Evolutionary conservation across 768 basidiomycete genomes (phyloP).

Genomic region (Mycena maculata): DNA sequence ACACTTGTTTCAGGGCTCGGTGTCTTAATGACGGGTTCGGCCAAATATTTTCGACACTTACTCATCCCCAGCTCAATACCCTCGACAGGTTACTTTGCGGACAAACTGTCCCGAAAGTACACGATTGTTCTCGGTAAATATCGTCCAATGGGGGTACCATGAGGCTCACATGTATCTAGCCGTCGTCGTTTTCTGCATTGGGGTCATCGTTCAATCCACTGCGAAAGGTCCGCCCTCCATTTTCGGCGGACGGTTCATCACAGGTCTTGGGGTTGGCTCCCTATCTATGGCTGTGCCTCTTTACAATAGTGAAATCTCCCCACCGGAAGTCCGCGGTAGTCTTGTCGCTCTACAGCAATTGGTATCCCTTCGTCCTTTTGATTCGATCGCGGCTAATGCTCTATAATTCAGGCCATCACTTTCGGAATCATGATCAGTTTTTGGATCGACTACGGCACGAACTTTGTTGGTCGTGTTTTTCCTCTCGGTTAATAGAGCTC

Average conservation of each 20-base stretch:
- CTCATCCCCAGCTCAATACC: background rate
- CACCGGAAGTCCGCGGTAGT: conserved; percentile 85
- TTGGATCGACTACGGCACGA: conserved; percentile 63
- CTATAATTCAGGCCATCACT: conserved; percentile 65
- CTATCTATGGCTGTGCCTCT: conserved; percentile 87
- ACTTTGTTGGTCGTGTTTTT: conserved; percentile 14
- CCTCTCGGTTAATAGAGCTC: conserved; percentile 59
- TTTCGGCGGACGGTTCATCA: conserved; percentile 81
- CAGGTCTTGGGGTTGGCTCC: conserved; percentile 85
- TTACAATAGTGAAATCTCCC: conserved; percentile 78
- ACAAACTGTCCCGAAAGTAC: conserved; percentile 79
- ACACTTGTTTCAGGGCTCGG: conserved; percentile 61
- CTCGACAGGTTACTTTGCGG: conserved; percentile 68
- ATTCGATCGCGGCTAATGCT: too few species aligned
- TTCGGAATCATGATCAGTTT: conserved; percentile 80
- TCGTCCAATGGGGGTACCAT: background rate
- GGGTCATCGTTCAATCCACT: conserved; percentile 79
- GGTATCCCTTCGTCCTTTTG: background rate
- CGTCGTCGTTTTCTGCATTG: conserved; percentile 71
- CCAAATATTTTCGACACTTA: background rate
- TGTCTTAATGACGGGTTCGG: conserved; percentile 71
- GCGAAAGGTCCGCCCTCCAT: conserved; percentile 70
- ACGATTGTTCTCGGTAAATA: conserved; percentile 68
- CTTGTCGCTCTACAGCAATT: conserved; percentile 86
- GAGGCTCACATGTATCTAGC: conserved; percentile 45